A percentile compares a stretch with the other conserved stretches of the same genome.
phyloP scores from a whole-genome alignment of 169 alveolate genomes.

The Plasmodium vinckei region DNA sequence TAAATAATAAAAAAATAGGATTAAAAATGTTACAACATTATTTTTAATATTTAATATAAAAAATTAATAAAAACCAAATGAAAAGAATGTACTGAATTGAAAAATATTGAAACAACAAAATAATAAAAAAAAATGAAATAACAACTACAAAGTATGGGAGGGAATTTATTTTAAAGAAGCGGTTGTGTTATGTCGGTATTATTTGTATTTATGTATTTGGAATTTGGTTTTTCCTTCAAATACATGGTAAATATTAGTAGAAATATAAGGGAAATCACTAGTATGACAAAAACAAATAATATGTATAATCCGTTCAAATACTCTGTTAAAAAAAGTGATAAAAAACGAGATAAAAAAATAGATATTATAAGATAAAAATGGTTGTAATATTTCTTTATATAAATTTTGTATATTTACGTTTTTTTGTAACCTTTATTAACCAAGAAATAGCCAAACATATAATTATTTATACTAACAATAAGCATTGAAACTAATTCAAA shows the following conservation, averaged over 20 bases:
- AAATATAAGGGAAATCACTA: constrained; percentile 49
- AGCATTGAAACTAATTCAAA: constrained; percentile 70
- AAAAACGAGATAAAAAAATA: neutral
- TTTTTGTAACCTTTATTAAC: constrained; percentile 33
- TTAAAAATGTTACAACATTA: too few relatives aligned
- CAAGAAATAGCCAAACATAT: constrained; percentile 64
- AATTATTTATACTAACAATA: constrained; percentile 58
- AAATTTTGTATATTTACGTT: neutral
- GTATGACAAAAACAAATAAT: constrained; percentile 34
- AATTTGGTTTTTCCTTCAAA: constrained; percentile 14
- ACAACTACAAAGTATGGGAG: neutral
- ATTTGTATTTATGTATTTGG: constrained; percentile 1
- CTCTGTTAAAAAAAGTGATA: constrained; percentile 16
- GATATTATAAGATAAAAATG: neutral
- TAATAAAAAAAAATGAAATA: neutral
- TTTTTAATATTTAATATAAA: too few relatives aligned
- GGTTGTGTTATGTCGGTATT: constrained; percentile 48
- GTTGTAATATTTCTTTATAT: neutral
- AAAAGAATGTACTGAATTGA: neutral
- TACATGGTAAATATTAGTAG: constrained; percentile 44
- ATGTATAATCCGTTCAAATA: constrained; percentile 61
- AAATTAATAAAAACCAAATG: neutral
- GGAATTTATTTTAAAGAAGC: constrained; percentile 9
- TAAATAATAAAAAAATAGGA: too few relatives aligned
- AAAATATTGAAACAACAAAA: too few relatives aligned